Percentiles rank a stretch among this genome's conserved stretches.
Evolutionary conservation across 768 basidiomycete genomes (phyloP).

Genomic region (Butyriboletus loyo): DNA sequence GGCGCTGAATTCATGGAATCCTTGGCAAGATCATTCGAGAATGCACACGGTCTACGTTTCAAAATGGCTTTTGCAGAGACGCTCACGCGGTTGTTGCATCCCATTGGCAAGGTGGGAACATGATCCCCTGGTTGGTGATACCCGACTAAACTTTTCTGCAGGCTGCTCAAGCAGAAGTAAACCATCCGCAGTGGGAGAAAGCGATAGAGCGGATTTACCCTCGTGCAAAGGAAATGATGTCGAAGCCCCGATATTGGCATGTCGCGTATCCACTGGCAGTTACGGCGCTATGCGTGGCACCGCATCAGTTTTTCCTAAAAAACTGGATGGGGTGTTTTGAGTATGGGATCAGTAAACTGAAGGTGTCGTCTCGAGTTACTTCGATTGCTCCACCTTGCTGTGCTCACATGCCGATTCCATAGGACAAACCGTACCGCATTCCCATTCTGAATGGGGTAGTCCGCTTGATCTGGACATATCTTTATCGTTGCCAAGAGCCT

Average conservation of each 20-base stretch:
- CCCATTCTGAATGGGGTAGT: conserved; percentile 78
- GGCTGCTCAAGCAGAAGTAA: conserved; percentile 95
- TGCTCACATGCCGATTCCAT: not conserved
- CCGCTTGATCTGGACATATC: conserved; percentile 88
- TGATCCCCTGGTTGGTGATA: not conserved
- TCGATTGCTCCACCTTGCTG: not conserved
- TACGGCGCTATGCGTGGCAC: conserved; percentile 82
- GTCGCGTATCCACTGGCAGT: conserved; percentile 83
- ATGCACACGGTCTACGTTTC: conserved; percentile 78
- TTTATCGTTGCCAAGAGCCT: conserved; percentile 90
- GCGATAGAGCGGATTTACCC: conserved; percentile 83
- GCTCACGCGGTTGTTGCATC: conserved; percentile 72
- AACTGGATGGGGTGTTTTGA: conserved; percentile 80
- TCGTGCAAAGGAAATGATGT: conserved; percentile 79
- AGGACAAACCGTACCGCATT: conserved; percentile 76
- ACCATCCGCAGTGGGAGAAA: conserved; percentile 92
- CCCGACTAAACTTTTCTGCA: conserved; percentile 27
- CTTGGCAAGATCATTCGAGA: conserved; percentile 76
- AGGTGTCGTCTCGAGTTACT: conserved; percentile 46
- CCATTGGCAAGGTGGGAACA: conserved; percentile 72
- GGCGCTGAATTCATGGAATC: conserved; percentile 88
- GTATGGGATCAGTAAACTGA: conserved; percentile 68
- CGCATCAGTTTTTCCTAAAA: conserved; percentile 78
- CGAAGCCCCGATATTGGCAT: conserved; percentile 87
- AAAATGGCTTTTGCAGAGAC: conserved; percentile 87